Base-by-base conservation (phyloP, 768 basidiomycete species). In the Termitomyces sp. region DNA sequence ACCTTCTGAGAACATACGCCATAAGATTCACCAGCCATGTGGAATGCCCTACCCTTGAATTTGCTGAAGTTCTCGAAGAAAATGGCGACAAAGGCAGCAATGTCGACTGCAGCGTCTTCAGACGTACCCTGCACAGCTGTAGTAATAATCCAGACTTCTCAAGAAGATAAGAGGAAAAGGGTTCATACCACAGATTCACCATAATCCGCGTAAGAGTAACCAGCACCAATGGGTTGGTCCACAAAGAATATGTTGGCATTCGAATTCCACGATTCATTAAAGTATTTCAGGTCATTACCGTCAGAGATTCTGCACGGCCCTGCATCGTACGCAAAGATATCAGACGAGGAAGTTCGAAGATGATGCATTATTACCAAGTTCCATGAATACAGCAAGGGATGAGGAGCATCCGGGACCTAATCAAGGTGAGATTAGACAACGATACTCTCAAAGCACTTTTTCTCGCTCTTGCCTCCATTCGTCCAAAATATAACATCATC, bases 1-100 rank as follows among this genome's bases (percentile, higher is more conserved):
- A 30, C 24, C 17, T 2, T 26, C 7, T 11, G 7, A 1, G 1
- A 24, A 44, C 82, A 55, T 58, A 88, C 89, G 1, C 81, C 89
- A 59, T 91, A 92, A 0, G 87, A 90, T 68, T 92, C 90, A 12
- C 90, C 83, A 2, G 81, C 73, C 73, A 87, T 77, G 57, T 87
- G 84, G 67, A 86, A 83, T 2, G 72, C 65, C 3, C 87, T 71
- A 2, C 85, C 86, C 60, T 86, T 82, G 73, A 89, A 88, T 61
- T 84, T 73, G 53, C 68, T 75, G 64, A 91, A 91, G 55, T 83
- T 77, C 60, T 89, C 85, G 46, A 89, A 89, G 69, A 89, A 89
- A 52, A 90, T 81, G 3, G 79, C 71, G 0, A 89, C 74, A 60
- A 90, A 90, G 0, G 82, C 80, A 0, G 86, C 85, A 4, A 90